Percentiles rank a stretch among this genome's conserved stretches.
These are phyloP conservation scores for Hymenoscyphus fraxineus DNA, from an alignment of 2,329 filamentous ascomycete species.

Conservation along the genomic window DNA sequence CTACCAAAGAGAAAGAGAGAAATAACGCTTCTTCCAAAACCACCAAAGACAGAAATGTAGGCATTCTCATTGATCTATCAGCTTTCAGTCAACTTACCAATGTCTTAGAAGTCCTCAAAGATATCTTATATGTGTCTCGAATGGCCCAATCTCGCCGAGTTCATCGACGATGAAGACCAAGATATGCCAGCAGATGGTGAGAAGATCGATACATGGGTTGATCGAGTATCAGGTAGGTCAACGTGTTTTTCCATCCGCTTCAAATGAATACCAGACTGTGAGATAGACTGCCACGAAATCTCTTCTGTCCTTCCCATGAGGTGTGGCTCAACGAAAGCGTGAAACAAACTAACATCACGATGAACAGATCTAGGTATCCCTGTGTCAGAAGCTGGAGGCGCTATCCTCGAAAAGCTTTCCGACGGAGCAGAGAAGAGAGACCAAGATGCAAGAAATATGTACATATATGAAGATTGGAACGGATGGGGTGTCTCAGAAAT, in stretches of 20 bases:
- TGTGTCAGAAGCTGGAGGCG: constrained; percentile 16
- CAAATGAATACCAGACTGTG: background rate
- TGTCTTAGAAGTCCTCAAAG: too few species aligned
- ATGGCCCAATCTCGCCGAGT: constrained; percentile 21
- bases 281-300: background rate
- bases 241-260: background rate
- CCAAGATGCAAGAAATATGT: constrained; percentile 19
- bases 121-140: background rate
- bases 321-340: too few species aligned
- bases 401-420: constrained; percentile 12
- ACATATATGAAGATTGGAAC: constrained; percentile 26
- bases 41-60: too few species aligned
- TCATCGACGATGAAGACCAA: constrained; percentile 21
- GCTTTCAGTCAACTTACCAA: too few species aligned
- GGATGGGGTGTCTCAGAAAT: constrained; percentile 21
- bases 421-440: constrained; percentile 20
- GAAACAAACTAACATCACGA: background rate
- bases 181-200: constrained; percentile 22
- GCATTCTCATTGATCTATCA: too few species aligned
- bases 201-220: constrained; percentile 14
- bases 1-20: background rate
- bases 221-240: constrained; percentile 18
- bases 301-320: background rate
- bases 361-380: constrained; percentile 15
- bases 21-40: background rate